Conservation (phyloP, 2,329 filamentous ascomycete genomes). For the Cladophialophora yegresii region DNA sequence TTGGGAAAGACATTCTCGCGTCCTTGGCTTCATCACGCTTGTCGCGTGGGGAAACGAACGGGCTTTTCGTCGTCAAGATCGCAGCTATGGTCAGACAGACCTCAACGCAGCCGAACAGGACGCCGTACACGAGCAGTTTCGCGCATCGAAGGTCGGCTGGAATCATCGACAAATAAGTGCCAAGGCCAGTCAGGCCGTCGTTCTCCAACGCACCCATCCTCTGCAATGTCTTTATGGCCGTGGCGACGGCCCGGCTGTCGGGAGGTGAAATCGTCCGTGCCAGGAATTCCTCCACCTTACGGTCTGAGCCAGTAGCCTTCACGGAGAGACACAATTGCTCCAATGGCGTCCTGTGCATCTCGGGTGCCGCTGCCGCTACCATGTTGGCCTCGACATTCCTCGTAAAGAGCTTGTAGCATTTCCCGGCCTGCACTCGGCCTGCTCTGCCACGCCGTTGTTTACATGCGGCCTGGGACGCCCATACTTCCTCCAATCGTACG, state of each 20-base stretch:
- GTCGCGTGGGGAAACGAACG: slow-evolving; percentile 81
- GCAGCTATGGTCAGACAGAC: slow-evolving; percentile 85
- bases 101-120: slow-evolving; percentile 89
- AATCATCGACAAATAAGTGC: slow-evolving; percentile 90
- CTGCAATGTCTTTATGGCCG: slow-evolving; percentile 73
- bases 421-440: slow-evolving; percentile 85
- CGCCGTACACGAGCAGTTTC: slow-evolving; percentile 93
- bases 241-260: slow-evolving; percentile 79
- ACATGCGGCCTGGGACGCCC: slow-evolving; percentile 90
- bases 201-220: slow-evolving; percentile 83
- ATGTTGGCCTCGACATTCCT: slow-evolving; percentile 79
- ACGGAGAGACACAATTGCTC: slow-evolving; percentile 95
- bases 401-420: slow-evolving; percentile 95
- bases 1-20: slow-evolving; percentile 71
- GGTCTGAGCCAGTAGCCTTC: slow-evolving; percentile 76
- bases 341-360: slow-evolving; percentile 87
- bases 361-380: slow-evolving; percentile 84
- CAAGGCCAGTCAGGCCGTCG: slow-evolving; percentile 84
- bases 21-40: slow-evolving; percentile 79
- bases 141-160: slow-evolving; percentile 89
- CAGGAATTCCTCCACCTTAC: slow-evolving; percentile 78
- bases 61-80: slow-evolving; percentile 78
- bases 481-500: slow-evolving; percentile 89
- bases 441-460: slow-evolving; percentile 93
- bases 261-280: slow-evolving; percentile 86